These are phyloP conservation scores for Claviceps sorghi DNA, from an alignment of 2,329 filamentous ascomycete species.

Conservation along the genomic window DNA sequence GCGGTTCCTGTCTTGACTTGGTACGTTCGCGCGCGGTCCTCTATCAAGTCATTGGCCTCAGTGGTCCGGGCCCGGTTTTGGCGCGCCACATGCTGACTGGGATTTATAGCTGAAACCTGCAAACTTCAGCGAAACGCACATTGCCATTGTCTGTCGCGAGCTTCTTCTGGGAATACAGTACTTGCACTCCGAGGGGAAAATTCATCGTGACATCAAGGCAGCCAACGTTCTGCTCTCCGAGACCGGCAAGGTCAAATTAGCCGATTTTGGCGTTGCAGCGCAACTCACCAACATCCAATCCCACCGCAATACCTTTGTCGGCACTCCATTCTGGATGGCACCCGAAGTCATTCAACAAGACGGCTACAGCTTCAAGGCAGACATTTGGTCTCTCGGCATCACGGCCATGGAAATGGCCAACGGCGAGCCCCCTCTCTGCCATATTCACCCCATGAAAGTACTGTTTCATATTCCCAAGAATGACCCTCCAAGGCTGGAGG, in stretches of 20 bases:
- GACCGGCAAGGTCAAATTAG: slow-evolving; percentile 80
- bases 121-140: slow-evolving; percentile 74
- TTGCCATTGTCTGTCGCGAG: slow-evolving; percentile 88
- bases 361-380: slow-evolving; percentile 71
- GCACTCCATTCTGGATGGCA: slow-evolving; percentile 95
- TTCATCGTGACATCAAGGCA: slow-evolving; percentile 93
- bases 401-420: slow-evolving; percentile 82
- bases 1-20: slow-evolving; percentile 87
- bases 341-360: slow-evolving; percentile 87
- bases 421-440: slow-evolving; percentile 75
- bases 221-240: slow-evolving; percentile 92
- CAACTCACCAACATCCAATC: slow-evolving; percentile 97
- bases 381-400: slow-evolving; percentile 87
- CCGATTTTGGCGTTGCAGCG: slow-evolving; percentile 92
- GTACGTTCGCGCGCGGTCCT: slow-evolving; percentile 31
- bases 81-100: slow-evolving; percentile 16
- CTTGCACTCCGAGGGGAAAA: slow-evolving; percentile 84
- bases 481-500: slow-evolving; percentile 68
- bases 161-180: slow-evolving; percentile 84
- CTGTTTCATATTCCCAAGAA: slow-evolving; percentile 85
- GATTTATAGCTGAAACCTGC: slow-evolving; percentile 68
- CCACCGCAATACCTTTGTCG: slow-evolving; percentile 92
- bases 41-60: background rate
- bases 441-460: slow-evolving; percentile 86
- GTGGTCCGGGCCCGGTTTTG: background rate